phyloP scores from a whole-genome alignment of 2,329 filamentous ascomycete genomes.

The Sclerotinia spermophila region DNA sequence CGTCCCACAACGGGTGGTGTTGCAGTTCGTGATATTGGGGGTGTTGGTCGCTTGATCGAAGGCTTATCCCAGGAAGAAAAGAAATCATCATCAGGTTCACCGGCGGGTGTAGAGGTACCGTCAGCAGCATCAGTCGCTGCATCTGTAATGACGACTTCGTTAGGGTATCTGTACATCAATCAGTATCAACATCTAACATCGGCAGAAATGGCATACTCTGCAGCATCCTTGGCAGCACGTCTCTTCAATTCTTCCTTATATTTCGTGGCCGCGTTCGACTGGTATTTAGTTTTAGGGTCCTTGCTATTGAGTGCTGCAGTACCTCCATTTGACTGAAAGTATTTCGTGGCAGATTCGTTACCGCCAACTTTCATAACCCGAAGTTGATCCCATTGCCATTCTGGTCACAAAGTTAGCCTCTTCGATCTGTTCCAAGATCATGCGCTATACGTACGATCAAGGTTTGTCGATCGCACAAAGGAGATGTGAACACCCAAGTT shows the following conservation, averaged over 20 bases:
- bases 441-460: conserved; percentile 73
- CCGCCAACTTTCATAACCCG: conserved; percentile 97
- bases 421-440: conserved; percentile 11
- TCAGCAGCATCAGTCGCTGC: conserved; percentile 56
- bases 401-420: conserved; percentile 42
- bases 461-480: conserved; percentile 96
- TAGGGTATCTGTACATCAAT: conserved; percentile 62
- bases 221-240: conserved; percentile 76
- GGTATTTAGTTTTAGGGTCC: conserved; percentile 95
- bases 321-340: conserved; percentile 94
- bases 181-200: conserved; percentile 22
- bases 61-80: conserved; percentile 99
- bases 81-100: conserved; percentile 86
- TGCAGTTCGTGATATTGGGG: conserved; percentile 82
- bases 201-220: conserved; percentile 58
- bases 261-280: conserved; percentile 85
- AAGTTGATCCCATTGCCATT: conserved; percentile 99
- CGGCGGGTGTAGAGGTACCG: conserved; percentile 70
- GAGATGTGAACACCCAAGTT: conserved; percentile 99
- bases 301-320: conserved; percentile 93
- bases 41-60: conserved; percentile 91
- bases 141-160: conserved; percentile 82
- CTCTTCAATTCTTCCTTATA: conserved; percentile 97
- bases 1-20: conserved; percentile 80
- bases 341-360: conserved; percentile 97